Conservation (phyloP, 306 rosid species). For the Cucumis hystrix region DNA sequence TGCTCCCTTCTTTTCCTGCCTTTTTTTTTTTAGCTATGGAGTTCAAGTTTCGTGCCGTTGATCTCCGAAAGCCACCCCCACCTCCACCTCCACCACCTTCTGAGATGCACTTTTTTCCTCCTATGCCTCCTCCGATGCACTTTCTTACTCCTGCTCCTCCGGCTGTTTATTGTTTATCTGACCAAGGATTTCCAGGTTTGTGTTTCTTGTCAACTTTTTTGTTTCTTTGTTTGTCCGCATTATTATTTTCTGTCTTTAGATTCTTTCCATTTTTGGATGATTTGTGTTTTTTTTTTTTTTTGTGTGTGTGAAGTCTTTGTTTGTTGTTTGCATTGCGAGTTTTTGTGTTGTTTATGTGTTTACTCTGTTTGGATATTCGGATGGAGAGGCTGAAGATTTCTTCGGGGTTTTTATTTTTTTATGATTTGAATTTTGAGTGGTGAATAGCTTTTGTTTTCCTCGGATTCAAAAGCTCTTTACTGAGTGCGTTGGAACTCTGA, state of each 20-base stretch:
- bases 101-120: too few relatives aligned
- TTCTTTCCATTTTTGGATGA: too few relatives aligned
- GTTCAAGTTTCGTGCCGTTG: slow-evolving; percentile 6
- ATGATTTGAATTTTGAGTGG: not conserved
- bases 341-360: not conserved
- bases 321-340: not conserved
- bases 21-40: not conserved
- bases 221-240: too few relatives aligned
- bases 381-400: not conserved
- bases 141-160: not conserved
- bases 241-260: too few relatives aligned
- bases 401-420: not conserved
- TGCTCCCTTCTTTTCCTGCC: not conserved
- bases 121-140: not conserved
- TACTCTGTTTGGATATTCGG: not conserved
- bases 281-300: too few relatives aligned
- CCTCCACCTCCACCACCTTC: not conserved
- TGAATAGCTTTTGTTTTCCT: not conserved
- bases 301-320: too few relatives aligned
- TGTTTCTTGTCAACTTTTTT: not conserved
- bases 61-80: not conserved
- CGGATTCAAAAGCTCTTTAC: not conserved
- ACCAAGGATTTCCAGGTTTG: not conserved
- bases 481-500: not conserved
- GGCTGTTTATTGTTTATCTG: not conserved